Conservation (phyloP, 257 asterid genomes). For the Leonotis leonurus region DNA sequence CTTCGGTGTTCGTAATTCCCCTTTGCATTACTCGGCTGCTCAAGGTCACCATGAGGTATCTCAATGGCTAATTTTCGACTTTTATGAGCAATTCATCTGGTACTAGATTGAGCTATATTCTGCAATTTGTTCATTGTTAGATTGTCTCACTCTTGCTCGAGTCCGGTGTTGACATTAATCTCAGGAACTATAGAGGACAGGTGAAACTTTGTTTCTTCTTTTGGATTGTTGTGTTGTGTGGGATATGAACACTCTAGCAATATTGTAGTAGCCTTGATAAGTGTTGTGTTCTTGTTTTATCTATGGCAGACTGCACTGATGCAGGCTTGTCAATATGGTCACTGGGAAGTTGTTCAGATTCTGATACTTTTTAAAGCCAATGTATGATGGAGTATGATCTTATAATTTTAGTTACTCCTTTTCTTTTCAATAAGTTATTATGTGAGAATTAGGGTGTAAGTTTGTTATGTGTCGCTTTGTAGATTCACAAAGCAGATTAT, state of each 20-base stretch:
- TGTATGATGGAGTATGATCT: slow-evolving; percentile 34
- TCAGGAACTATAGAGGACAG: slow-evolving; percentile 87
- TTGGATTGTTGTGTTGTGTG: neutral
- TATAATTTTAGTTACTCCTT: no score
- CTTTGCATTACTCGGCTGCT: slow-evolving; percentile 86
- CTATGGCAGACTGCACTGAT: slow-evolving; percentile 76
- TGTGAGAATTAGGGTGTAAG: neutral
- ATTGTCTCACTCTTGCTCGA: slow-evolving; percentile 72
- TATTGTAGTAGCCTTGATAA: neutral
- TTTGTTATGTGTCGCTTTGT: slow-evolving; percentile 22
- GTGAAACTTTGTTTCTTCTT: slow-evolving; percentile 20
- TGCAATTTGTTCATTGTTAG: slow-evolving; percentile 30
- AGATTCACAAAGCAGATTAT: slow-evolving; percentile 83
- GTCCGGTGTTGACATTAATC: slow-evolving; percentile 82
- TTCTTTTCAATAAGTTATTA: neutral
- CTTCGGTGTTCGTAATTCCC: slow-evolving; percentile 83
- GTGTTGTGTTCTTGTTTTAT: slow-evolving; percentile 1
- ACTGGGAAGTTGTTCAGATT: slow-evolving; percentile 92
- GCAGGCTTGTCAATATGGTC: slow-evolving; percentile 95
- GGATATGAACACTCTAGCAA: neutral
- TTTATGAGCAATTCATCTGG: neutral
- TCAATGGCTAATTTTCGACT: no score
- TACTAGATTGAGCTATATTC: slow-evolving; percentile 8
- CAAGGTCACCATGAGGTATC: slow-evolving; percentile 91
- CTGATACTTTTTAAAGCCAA: slow-evolving; percentile 70